These are phyloP conservation scores for Populus hybrid DNA, from an alignment of 441 rosid species.

Conservation along the genomic window DNA sequence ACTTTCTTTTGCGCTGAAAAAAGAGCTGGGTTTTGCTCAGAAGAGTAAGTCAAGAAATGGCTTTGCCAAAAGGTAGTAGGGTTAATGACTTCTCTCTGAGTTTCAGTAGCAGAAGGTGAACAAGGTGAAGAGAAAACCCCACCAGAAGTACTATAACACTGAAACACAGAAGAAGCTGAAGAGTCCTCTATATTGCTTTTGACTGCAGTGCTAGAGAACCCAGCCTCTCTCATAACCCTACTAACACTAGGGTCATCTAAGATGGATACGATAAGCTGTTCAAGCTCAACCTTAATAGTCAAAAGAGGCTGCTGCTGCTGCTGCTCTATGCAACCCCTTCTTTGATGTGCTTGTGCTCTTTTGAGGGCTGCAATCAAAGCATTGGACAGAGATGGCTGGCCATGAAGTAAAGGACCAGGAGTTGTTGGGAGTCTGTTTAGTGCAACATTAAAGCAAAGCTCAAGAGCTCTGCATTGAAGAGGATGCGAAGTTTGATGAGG, in stretches of 20 bases:
- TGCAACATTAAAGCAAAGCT: conserved; percentile 90
- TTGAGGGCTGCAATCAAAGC: conserved; percentile 84
- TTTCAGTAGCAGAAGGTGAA: conserved; percentile 57
- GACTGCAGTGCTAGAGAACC: conserved; percentile 76
- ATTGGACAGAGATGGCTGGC: conserved; percentile 72
- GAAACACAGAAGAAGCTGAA: conserved; percentile 65
- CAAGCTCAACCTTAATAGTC: no score
- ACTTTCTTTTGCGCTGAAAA: conserved; percentile 45
- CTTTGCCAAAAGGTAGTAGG: conserved; percentile 55
- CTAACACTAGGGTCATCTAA: no score
- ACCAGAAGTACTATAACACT: conserved; percentile 36
- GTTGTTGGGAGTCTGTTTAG: conserved; percentile 77
- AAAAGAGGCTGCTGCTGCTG: no score
- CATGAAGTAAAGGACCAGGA: conserved; percentile 57
- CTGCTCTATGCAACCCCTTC: conserved; percentile 83
- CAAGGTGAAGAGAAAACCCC: conserved; percentile 80
- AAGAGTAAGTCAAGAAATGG: conserved; percentile 46
- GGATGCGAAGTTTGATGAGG: conserved; percentile 53
- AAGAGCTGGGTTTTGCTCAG: conserved; percentile 50
- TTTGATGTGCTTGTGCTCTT: conserved; percentile 89
- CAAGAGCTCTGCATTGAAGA: conserved; percentile 85
- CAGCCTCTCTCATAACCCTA: conserved; percentile 33
- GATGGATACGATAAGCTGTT: no score
- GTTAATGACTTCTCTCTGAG: conserved; percentile 34
- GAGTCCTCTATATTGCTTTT: conserved; percentile 72